These are phyloP conservation scores for Mycena metata DNA, from an alignment of 768 basidiomycete species.

Conservation along the genomic window DNA sequence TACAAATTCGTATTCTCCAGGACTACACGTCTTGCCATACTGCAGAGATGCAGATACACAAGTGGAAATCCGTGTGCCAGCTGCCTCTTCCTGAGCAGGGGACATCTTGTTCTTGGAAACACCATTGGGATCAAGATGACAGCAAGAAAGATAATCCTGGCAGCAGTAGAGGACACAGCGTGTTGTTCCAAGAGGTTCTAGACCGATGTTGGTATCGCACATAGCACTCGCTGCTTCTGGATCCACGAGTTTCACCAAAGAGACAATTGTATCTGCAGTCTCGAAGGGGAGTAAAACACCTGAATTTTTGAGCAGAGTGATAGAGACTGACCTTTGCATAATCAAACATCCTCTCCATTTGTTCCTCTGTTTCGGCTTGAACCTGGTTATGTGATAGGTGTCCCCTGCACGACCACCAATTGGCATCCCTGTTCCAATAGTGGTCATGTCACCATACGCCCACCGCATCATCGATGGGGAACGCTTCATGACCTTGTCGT, in stretches of 20 bases:
- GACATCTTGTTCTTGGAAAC: not conserved
- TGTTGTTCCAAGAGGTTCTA: not conserved
- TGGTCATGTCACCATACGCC: not conserved
- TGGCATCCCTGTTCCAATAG: slow-evolving; percentile 1
- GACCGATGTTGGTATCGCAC: not conserved
- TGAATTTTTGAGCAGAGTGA: not conserved
- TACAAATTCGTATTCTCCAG: slow-evolving; percentile 1
- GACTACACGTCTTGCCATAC: not conserved
- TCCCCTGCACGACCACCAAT: not conserved
- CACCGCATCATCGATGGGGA: not conserved
- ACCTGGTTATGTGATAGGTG: not conserved
- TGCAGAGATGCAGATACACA: not conserved
- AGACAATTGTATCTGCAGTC: slow-evolving; percentile 1
- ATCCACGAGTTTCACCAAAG: not conserved
- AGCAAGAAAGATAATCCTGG: not conserved
- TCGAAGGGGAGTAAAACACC: not conserved
- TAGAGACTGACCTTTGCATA: not conserved
- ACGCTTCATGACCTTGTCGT: not conserved
- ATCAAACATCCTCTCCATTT: not conserved
- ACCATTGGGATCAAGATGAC: not conserved
- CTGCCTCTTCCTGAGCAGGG: not conserved
- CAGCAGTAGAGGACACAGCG: not conserved
- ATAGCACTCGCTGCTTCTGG: slow-evolving; percentile 1
- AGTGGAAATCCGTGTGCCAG: not conserved
- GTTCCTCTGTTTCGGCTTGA: not conserved